Percentiles rank a stretch among this genome's conserved stretches.
phyloP scores from a whole-genome alignment of 805 yeast genomes.

The Hanseniaspora guilliermondii region DNA sequence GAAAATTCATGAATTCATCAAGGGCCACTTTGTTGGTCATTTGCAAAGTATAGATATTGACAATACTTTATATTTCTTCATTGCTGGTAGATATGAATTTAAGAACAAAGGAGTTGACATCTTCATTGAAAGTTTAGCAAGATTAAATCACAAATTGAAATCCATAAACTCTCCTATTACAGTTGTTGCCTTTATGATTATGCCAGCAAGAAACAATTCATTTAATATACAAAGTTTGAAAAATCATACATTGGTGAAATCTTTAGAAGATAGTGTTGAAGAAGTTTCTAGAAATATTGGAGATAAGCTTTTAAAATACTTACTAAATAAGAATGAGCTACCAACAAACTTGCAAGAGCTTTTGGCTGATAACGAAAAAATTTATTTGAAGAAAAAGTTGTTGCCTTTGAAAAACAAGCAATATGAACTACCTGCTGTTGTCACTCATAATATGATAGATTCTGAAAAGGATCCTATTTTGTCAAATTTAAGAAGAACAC shows the following conservation, averaged over 20 bases:
- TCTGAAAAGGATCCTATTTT: constrained; percentile 84
- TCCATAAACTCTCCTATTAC: constrained; percentile 74
- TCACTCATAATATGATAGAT: constrained; percentile 92
- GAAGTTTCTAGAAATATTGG: constrained; percentile 84
- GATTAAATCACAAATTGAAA: constrained; percentile 79
- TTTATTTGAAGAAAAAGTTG: constrained; percentile 79
- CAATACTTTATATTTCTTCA: constrained; percentile 86
- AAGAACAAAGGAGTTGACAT: constrained; percentile 95
- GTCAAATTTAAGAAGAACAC: constrained; percentile 82
- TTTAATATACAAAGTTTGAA: constrained; percentile 90
- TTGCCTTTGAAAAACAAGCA: constrained; percentile 68
- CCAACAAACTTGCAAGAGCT: constrained; percentile 72
- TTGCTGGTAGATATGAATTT: constrained; percentile 94
- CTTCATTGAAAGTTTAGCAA: constrained; percentile 82
- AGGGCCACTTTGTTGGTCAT: constrained; percentile 96
- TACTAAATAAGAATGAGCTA: constrained; percentile 38
- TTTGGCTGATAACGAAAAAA: constrained; percentile 76
- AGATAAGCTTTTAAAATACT: constrained; percentile 76
- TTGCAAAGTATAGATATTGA: constrained; percentile 79
- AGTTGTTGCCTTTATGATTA: constrained; percentile 90
- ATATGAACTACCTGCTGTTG: constrained; percentile 83
- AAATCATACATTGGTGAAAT: constrained; percentile 92
- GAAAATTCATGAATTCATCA: constrained; percentile 82
- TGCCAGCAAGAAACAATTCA: constrained; percentile 93
- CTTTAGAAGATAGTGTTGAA: constrained; percentile 73